These are phyloP conservation scores for Sordariomycetes sp. DNA, from an alignment of 2,329 filamentous ascomycete genomes.

Conservation along the genomic window DNA sequence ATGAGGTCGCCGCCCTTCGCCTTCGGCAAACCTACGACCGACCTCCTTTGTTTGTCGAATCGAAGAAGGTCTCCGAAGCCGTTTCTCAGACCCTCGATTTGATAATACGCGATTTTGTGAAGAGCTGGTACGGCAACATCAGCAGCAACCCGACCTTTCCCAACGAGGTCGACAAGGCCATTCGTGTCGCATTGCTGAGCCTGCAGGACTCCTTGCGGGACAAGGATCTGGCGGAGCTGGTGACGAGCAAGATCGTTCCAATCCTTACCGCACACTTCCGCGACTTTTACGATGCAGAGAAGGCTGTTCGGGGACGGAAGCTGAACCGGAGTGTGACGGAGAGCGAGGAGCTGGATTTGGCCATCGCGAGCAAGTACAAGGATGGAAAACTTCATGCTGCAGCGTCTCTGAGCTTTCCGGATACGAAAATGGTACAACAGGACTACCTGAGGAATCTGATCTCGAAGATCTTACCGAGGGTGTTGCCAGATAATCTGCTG, in stretches of 20 bases:
- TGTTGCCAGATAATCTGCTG: conserved; percentile 66
- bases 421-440: conserved; percentile 78
- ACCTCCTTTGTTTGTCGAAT: conserved; percentile 64
- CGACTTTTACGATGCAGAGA: conserved; percentile 86
- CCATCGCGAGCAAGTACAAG: conserved; percentile 88
- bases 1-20: conserved; percentile 59
- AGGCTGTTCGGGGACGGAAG: conserved; percentile 75
- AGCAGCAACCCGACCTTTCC: conserved; percentile 72
- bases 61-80: conserved; percentile 67
- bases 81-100: conserved; percentile 71
- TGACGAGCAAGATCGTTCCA: conserved; percentile 76
- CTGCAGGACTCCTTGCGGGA: conserved; percentile 64
- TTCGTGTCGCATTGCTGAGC: conserved; percentile 63
- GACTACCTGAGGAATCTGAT: conserved; percentile 76
- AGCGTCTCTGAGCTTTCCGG: conserved; percentile 72
- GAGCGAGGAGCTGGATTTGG: conserved; percentile 89
- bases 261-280: conserved; percentile 81
- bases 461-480: conserved; percentile 58
- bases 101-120: conserved; percentile 75
- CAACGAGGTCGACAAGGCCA: conserved; percentile 75
- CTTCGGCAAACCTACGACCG: conserved; percentile 58
- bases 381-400: conserved; percentile 85
- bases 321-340: conserved; percentile 87
- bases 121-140: conserved; percentile 81
- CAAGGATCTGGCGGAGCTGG: conserved; percentile 75